These are phyloP conservation scores for Tetrapyrgos nigripes DNA, from an alignment of 1,284 basidiomycete genomes.

Conservation along the genomic window DNA sequence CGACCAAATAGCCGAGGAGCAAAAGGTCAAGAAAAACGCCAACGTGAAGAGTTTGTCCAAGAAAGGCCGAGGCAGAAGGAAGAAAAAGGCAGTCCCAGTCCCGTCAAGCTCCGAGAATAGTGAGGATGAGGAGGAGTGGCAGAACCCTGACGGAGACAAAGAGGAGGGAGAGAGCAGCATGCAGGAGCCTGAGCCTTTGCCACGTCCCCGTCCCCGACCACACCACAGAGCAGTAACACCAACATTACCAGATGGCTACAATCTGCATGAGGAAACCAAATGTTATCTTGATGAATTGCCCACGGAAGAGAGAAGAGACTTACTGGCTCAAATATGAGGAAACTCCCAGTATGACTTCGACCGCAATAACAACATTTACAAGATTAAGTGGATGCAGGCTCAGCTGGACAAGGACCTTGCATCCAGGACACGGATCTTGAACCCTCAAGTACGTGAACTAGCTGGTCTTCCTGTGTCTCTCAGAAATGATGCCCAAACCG, in stretches of 20 bases:
- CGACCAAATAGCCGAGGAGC: background rate
- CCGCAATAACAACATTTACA: background rate
- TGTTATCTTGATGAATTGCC: background rate
- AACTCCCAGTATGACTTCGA: background rate
- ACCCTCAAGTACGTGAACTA: no score
- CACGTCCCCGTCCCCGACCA: background rate
- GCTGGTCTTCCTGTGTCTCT: no score
- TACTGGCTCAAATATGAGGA: background rate
- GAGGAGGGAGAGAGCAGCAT: background rate
- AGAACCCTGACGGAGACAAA: background rate
- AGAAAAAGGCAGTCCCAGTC: no score
- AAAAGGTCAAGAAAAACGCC: no score
- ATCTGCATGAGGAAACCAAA: background rate
- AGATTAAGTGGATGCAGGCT: background rate
- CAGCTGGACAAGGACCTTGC: no score
- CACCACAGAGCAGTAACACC: background rate
- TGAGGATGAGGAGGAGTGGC: background rate
- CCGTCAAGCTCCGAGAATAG: background rate
- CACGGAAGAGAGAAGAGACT: background rate
- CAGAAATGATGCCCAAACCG: no score
- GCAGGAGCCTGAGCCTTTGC: background rate
- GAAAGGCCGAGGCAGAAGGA: no score
- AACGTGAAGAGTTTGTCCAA: no score
- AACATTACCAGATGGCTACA: background rate
- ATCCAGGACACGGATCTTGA: no score